A percentile compares a stretch with the other conserved stretches of the same genome.
These are phyloP conservation scores for Penicillium parvum DNA, from an alignment of 495 filamentous ascomycete genomes.

Conservation along the genomic window DNA sequence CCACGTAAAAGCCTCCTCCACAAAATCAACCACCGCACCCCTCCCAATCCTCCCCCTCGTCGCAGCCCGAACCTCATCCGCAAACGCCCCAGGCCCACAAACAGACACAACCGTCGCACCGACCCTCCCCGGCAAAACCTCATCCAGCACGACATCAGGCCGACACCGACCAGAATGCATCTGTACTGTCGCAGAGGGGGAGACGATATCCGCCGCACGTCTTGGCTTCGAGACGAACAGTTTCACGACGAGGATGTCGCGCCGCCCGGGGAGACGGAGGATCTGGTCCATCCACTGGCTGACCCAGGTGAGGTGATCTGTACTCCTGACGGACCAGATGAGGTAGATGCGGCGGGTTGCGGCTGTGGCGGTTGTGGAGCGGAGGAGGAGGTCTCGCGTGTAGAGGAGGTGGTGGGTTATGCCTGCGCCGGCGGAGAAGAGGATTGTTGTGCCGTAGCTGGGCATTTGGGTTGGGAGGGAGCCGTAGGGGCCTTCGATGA, in stretches of 20 bases:
- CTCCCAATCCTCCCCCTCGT: slow-evolving; percentile 62
- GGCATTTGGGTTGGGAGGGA: slow-evolving; percentile 57
- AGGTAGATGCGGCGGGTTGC: slow-evolving; percentile 78
- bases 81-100: slow-evolving; percentile 85
- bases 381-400: slow-evolving; percentile 68
- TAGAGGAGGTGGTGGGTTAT: slow-evolving; percentile 84
- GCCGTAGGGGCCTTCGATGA: slow-evolving; percentile 82
- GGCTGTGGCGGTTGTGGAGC: slow-evolving; percentile 62
- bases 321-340: slow-evolving; percentile 85
- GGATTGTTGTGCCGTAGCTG: slow-evolving; percentile 80
- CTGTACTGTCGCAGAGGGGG: slow-evolving; percentile 75
- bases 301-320: slow-evolving; percentile 90
- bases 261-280: slow-evolving; percentile 72
- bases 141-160: slow-evolving; percentile 59
- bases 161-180: slow-evolving; percentile 77
- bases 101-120: slow-evolving; percentile 83
- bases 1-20: slow-evolving; percentile 95
- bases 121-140: slow-evolving; percentile 69
- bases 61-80: slow-evolving; percentile 77
- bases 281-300: slow-evolving; percentile 94
- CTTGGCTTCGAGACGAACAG: slow-evolving; percentile 84
- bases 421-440: slow-evolving; percentile 84
- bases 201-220: slow-evolving; percentile 60
- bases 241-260: slow-evolving; percentile 78
- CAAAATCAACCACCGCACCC: slow-evolving; percentile 72